Percentiles rank a stretch among this genome's conserved stretches.
Evolutionary conservation across 2,329 filamentous ascomycete species (phyloP).

Genomic region (Diaporthe humulicola): DNA sequence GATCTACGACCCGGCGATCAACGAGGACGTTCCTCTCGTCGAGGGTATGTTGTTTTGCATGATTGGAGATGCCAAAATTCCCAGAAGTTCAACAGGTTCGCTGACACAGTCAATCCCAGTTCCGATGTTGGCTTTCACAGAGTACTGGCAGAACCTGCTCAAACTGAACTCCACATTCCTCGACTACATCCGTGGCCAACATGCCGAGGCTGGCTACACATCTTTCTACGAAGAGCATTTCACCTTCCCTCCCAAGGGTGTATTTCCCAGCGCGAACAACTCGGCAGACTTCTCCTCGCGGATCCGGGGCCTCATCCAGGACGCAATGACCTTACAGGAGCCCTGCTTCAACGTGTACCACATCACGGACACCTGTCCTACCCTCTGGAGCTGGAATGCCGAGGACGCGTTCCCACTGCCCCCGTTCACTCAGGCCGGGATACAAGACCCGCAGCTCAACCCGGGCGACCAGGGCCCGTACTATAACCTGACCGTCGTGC

Average conservation of each 20-base stretch:
- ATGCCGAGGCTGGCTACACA: conserved; percentile 65
- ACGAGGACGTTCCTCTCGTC: conserved; percentile 56
- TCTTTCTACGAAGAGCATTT: conserved; percentile 63
- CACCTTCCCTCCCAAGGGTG: conserved; percentile 38
- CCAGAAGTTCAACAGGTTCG: not conserved
- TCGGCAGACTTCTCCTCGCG: conserved; percentile 23
- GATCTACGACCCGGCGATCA: conserved; percentile 76
- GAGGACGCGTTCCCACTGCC: conserved; percentile 17
- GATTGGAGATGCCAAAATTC: not conserved
- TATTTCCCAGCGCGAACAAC: conserved; percentile 22
- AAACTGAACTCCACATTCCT: conserved; percentile 46
- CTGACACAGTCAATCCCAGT: not conserved
- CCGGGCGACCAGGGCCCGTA: conserved; percentile 13
- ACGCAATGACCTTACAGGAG: conserved; percentile 63
- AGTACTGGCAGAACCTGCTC: conserved; percentile 14
- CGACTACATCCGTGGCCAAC: conserved; percentile 59
- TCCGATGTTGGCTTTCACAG: conserved; percentile 14
- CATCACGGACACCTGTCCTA: conserved; percentile 75
- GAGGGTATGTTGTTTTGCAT: conserved; percentile 7
- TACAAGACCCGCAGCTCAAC: conserved; percentile 21
- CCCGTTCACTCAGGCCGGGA: conserved; percentile 27
- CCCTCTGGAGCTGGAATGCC: conserved; percentile 62
- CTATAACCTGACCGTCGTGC: conserved; percentile 33
- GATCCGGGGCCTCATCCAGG: conserved; percentile 32
- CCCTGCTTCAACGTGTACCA: conserved; percentile 81